A percentile compares a stretch with the other conserved stretches of the same genome.
phyloP scores from a whole-genome alignment of 306 rosid genomes.

The Styphnolobium japonicum region DNA sequence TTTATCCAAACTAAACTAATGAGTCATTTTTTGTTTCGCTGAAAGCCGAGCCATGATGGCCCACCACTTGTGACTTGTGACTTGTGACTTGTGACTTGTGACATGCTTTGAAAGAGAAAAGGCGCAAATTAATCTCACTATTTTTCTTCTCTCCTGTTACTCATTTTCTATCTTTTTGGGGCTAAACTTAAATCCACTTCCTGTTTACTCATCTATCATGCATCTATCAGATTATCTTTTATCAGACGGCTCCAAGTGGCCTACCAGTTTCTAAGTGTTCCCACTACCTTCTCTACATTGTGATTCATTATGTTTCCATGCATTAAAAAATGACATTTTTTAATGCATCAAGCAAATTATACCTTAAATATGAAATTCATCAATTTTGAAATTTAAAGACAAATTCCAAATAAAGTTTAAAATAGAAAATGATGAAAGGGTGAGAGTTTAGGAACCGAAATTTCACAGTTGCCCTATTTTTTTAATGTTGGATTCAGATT shows the following conservation, averaged over 20 bases:
- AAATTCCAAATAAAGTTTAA: not conserved
- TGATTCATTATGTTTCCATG: not conserved
- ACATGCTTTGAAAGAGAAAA: constrained; percentile 37
- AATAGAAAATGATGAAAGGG: no score
- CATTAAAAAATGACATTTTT: no score
- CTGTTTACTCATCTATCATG: not conserved
- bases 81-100: no score
- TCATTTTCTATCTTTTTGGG: not conserved
- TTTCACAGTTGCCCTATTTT: no score
- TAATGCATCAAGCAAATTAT: not conserved
- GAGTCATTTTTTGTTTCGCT: constrained; percentile 20
- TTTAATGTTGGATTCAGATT: no score
- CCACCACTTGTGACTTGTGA: constrained; percentile 28
- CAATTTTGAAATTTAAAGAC: not conserved
- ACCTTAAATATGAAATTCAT: not conserved
- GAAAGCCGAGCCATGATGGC: constrained; percentile 41
- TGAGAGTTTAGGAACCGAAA: no score
- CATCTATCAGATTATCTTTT: not conserved
- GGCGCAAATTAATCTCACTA: constrained; percentile 30
- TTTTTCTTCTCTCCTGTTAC: not conserved
- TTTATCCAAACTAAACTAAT: no score
- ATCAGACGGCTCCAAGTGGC: not conserved
- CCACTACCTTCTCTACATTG: not conserved
- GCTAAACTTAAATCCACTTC: not conserved
- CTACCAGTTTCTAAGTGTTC: not conserved